Evolutionary conservation across 495 filamentous ascomycete species (phyloP), one percentile per base, ranked within the genome.

Genomic region (Cetradonia linearis): DNA sequence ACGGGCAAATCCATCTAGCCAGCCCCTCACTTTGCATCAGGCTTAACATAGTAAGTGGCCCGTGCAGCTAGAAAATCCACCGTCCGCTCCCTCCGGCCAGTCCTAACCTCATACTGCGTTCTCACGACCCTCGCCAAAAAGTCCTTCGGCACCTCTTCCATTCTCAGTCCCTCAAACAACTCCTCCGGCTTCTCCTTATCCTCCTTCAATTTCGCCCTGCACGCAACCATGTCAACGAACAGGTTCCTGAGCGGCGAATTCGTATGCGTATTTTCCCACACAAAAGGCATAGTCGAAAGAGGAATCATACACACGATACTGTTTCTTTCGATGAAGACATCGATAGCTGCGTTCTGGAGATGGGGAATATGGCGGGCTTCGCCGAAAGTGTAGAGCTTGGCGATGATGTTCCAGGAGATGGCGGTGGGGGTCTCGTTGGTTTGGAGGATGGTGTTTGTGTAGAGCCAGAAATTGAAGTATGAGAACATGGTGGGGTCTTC

Each of bases 341-440:
- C 59, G 3, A 55, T 61, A 27, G 16, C 52, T 27, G 13, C 11
- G 25, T 61, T 38, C 27, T 55, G 59, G 10, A 47, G 49, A 23
- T 48, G 3, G 5, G 52, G 18, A 2, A 56, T 61, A 1, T 25
- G 37, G 31, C 31, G 31, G 25, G 7, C 28, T 31, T 61, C 59
- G 10, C 34, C 52, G 14, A 56, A 56, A 8, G 48, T 34, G 18
- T 55, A 37, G 28, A 56, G 40, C 7, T 10, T 13, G 6, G 48
- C 2, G 30, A 48, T 4, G 2, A 34, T 3, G 8, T 25, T 13
- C n/a, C 5, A 36, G 33, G 25, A 9, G 1, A 44, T 5, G 0
- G 40, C 5, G 11, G 8, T 44, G 9, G 28, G 8, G 36, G 36
- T 44, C 23, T 57, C 55, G 4, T 36, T 25, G 20, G 11, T 28